A percentile compares a stretch with the other conserved stretches of the same genome.
These are phyloP conservation scores for Breynia disticha DNA, from an alignment of 441 rosid genomes.

Conservation along the genomic window DNA sequence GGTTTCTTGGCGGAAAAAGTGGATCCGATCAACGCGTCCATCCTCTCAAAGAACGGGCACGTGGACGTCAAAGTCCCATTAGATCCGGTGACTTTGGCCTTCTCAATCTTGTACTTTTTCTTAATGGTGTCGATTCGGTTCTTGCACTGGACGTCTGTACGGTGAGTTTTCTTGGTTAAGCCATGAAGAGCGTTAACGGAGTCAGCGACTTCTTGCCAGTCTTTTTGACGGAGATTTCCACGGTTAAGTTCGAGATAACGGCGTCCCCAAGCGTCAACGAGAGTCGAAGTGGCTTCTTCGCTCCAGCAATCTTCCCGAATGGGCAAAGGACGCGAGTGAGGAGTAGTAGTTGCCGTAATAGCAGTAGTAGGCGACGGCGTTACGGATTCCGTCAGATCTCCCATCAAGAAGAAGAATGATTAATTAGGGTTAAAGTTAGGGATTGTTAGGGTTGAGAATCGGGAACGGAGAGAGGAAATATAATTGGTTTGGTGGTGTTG, in stretches of 20 bases:
- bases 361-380: no score
- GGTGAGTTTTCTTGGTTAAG: slow-evolving; percentile 70
- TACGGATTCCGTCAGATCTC: slow-evolving; percentile 45
- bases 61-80: slow-evolving; percentile 32
- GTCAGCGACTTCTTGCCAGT: slow-evolving; percentile 95
- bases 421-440: background rate
- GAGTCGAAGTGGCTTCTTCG: slow-evolving; percentile 90
- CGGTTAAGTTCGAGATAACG: slow-evolving; percentile 74
- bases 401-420: slow-evolving; percentile 35
- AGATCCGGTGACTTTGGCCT: slow-evolving; percentile 45
- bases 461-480: no score
- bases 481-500: background rate
- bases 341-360: no score
- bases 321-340: slow-evolving; percentile 55
- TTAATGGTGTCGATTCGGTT: slow-evolving; percentile 92
- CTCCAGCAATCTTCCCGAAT: slow-evolving; percentile 96
- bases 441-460: no score
- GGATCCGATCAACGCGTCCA: slow-evolving; percentile 66
- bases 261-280: slow-evolving; percentile 83
- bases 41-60: slow-evolving; percentile 75
- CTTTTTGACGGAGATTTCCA: slow-evolving; percentile 90
- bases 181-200: slow-evolving; percentile 85
- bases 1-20: slow-evolving; percentile 40
- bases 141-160: slow-evolving; percentile 95
- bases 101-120: slow-evolving; percentile 94